Evolutionary conservation across 2,329 filamentous ascomycete species (phyloP), one percentile per base, ranked within the genome.

Genomic region (Corniculantispora saksenae): DNA sequence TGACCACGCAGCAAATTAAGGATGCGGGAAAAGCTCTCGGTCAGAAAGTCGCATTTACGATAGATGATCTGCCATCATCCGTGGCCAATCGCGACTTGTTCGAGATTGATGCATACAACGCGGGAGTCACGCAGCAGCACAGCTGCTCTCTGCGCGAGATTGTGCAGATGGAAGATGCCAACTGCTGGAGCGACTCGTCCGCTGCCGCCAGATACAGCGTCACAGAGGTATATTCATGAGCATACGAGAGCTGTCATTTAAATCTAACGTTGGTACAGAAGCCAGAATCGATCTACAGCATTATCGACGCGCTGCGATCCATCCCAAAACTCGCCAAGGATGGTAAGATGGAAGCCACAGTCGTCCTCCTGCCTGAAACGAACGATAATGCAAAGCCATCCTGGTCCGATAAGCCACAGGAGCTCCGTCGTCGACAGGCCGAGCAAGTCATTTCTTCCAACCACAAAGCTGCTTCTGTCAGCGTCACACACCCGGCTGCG

Each of bases 301-400:
- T 79, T 19, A 68, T 88, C 65, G 71, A 78, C 23, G 72, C 79
- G 32, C 73, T 88, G 48, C 71, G 80, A 10, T 76, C 80, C 38
- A 77, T 88, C 48, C 70, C 76, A 35, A 73, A 77, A 53, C 78
- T 84, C 43, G 82, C 84, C 61, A 73, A 80, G 48, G 72, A 77
- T 21, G 82, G 82, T 67, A 81, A 84, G 56, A 79, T 88, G 70
- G 84, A 89, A 67, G 84, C 84, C 27, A 83, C 84, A 13, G 72
- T 89, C 47, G 72, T 91, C 17, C 74, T 89, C 63, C 75, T 90
- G 23, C 84, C 85, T 61, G 75, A 81, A 64, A 77, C 76, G n/a
- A 75, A 73, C 69, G 77, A 78, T 66, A 67, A 70, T 45, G 78
- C 78, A 21, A 72, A 75, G 63, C 62, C 76, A 57, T 72, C 71